Base-by-base conservation (phyloP, 495 filamentous ascomycete genomes). In the Penicillium flavigenum region DNA sequence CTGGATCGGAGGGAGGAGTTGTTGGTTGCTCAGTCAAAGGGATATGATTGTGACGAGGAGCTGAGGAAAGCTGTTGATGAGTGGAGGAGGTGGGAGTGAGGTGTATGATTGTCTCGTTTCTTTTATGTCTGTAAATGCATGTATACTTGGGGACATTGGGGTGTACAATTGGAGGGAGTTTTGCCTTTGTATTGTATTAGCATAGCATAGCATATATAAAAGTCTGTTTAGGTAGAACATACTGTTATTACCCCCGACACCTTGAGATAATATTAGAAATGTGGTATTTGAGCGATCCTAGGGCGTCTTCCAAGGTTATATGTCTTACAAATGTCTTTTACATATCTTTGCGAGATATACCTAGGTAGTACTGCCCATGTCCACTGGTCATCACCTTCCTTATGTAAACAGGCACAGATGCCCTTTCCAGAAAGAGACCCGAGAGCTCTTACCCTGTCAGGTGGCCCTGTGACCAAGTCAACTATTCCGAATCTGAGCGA, bases 61-160 rank as follows among this genome's bases (percentile, higher is more conserved):
- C 61, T 76, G 48, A 71, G 68, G 43, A 74, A 71, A 60, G 73
- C 81, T 26, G 56, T 76, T 38, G 72, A 77, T 54, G 79, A 83
- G 57, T 86, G 83, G 83, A 76, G 69, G 62, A 70, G 68, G 43
- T 83, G 78, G 72, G 83, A 83, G 62, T 84, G 64, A 74, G 6
- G 47, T 22, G n/a, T 39, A 39, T 39, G 32, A 20, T n/a, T 49
- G 19, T 32, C 22, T 47, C 11, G 19, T 43, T 57, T 39, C 31
- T 10, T 58, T 41, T 17, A 39, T 54, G 7, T 48, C 11, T n/a
- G 29, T 31, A 29, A 43, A 43, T 38, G 22, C 38, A 50, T 44
- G 38, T 51, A 58, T 55, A 39, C 38, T 34, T 60, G 17, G 34
- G 16, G 39, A 34, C 57, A 47, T 51, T 59, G 45, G 26, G 43